Conservation (phyloP, 148 eudicot genomes). For the Rhododendron simsii region DNA sequence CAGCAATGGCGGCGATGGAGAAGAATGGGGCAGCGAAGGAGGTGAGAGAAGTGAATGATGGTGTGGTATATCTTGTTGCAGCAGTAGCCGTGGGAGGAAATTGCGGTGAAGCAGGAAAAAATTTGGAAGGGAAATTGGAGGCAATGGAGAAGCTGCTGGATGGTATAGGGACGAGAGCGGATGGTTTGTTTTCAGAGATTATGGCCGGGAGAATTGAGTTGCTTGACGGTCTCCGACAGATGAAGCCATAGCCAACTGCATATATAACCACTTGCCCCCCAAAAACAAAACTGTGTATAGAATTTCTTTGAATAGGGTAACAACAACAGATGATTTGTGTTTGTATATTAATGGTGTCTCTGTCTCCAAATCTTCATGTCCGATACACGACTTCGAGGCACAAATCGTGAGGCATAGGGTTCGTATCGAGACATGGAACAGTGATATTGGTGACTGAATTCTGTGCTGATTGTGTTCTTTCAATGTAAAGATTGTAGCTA, state of each 20-base stretch:
- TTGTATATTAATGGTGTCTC: not conserved
- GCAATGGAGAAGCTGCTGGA: constrained; percentile 28
- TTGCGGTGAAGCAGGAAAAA: constrained; percentile 5
- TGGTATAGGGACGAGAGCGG: constrained; percentile 21
- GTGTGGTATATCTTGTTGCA: constrained; percentile 13
- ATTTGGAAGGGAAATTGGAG: constrained; percentile 28
- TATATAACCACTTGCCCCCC: not conserved
- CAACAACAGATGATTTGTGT: not conserved
- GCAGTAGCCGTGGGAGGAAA: not conserved
- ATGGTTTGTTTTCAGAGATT: constrained; percentile 41
- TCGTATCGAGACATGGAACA: not conserved
- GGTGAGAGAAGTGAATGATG: constrained; percentile 40
- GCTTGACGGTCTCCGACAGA: constrained; percentile 32
- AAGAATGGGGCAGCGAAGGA: constrained; percentile 28
- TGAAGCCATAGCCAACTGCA: not conserved
- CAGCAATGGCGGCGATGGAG: constrained; percentile 8
- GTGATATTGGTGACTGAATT: not conserved
- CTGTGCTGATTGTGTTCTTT: not conserved
- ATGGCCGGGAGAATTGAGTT: constrained; percentile 36
- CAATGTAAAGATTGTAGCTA: not conserved
- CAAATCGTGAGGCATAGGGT: not conserved
- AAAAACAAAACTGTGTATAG: not conserved
- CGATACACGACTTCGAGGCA: not conserved
- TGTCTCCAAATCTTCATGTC: not conserved
- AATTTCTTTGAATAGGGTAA: not conserved